phyloP scores from a whole-genome alignment of 169 alveolate species.

The Eimeria acervulina region DNA sequence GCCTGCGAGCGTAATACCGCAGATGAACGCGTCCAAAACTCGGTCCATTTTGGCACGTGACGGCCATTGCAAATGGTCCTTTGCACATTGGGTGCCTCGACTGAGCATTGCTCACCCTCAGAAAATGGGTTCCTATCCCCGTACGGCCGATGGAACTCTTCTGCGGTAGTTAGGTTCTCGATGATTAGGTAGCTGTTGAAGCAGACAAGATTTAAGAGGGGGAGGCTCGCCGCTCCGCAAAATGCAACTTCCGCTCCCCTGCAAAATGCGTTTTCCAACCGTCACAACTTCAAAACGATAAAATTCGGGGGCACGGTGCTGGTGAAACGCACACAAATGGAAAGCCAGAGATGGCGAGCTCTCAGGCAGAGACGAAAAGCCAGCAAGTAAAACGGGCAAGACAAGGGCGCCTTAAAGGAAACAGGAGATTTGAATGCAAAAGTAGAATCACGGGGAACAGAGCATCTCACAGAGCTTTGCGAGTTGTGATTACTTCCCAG shows the following conservation, averaged over 20 bases:
- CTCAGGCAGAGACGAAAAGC: not conserved
- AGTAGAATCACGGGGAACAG: not conserved
- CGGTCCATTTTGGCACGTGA: not conserved
- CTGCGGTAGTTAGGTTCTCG: slow-evolving; percentile 72
- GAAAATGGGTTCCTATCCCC: slow-evolving; percentile 75
- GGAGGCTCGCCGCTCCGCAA: slow-evolving; percentile 53
- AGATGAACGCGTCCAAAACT: not conserved
- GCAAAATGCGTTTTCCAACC: not conserved
- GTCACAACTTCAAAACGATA: not conserved
- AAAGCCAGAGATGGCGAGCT: not conserved
- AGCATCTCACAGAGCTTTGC: slow-evolving; percentile 34
- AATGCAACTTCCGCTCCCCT: slow-evolving; percentile 61
- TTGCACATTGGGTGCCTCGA: not conserved
- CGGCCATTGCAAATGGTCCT: too few relatives aligned
- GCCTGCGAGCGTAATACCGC: not conserved
- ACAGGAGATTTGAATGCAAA: not conserved
- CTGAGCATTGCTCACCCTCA: slow-evolving; percentile 1
- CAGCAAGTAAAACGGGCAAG: not conserved
- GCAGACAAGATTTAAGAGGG: slow-evolving; percentile 26
- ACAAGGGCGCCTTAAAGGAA: not conserved
- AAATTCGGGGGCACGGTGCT: not conserved
- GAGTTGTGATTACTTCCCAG: slow-evolving; percentile 42
- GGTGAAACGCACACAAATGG: not conserved
- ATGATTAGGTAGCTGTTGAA: slow-evolving; percentile 62
- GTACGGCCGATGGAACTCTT: slow-evolving; percentile 56